Conservation (phyloP, 371 early-diverging fungal species). For the Mortierella sp. region DNA sequence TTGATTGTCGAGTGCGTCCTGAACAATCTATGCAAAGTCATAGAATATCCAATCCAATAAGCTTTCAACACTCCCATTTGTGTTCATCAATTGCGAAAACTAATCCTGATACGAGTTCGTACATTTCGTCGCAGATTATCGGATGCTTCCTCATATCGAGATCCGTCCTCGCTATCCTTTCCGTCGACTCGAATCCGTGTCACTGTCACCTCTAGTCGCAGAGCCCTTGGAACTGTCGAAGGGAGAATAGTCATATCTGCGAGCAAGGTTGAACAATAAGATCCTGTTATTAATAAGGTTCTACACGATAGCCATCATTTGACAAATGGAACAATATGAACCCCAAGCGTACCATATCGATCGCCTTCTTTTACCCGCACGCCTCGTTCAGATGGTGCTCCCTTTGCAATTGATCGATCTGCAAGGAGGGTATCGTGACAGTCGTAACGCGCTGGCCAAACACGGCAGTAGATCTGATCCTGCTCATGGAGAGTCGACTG, state of each 20-base stretch:
- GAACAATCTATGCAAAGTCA: constrained; percentile 27
- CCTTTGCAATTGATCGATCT: constrained; percentile 28
- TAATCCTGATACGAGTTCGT: background rate
- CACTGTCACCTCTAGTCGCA: constrained; percentile 22
- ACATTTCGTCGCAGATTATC: constrained; percentile 43
- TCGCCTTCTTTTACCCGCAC: constrained; percentile 1
- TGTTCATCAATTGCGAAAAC: background rate
- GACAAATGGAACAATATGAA: background rate
- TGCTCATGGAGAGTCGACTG: constrained; percentile 20
- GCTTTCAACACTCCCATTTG: background rate
- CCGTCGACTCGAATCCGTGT: constrained; percentile 9
- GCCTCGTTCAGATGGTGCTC: background rate
- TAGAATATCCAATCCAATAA: too few relatives aligned
- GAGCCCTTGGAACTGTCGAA: constrained; percentile 27
- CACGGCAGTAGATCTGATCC: constrained; percentile 39
- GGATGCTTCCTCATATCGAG: constrained; percentile 36
- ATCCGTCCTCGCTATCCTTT: constrained; percentile 9
- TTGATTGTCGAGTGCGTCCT: constrained; percentile 28
- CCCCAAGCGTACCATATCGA: constrained; percentile 20
- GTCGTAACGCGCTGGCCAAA: constrained; percentile 54
- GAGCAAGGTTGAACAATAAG: background rate
- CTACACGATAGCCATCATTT: background rate
- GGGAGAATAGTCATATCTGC: constrained; percentile 23
- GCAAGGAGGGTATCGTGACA: constrained; percentile 33
- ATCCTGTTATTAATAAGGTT: background rate